Base-by-base conservation (phyloP, 495 filamentous ascomycete genomes). In the Cryomyces minteri region DNA sequence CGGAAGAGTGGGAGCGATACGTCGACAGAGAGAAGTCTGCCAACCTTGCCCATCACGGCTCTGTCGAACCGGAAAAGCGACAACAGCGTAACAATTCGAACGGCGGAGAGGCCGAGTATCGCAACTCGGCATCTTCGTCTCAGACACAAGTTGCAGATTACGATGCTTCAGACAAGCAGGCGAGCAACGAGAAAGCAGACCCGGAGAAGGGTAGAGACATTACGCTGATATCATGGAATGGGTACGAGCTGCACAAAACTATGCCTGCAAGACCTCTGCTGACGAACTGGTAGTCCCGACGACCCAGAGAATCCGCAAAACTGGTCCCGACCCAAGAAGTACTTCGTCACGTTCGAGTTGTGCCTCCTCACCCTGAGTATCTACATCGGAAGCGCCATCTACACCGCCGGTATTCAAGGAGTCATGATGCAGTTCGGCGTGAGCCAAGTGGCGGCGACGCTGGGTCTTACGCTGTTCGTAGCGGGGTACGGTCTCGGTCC, bases 381-480 rank as follows among this genome's bases (percentile, higher is more conserved):
- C 42, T 70, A 72, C 54, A 66, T 67, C 40, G 68, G 68, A 12
- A 61, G 55, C 33, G 56, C 68, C 4, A 69, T 72, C 41, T 70
- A 65, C 55, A 56, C 61, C 0, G 57, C 68, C 14, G 55, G 65
- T 12, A 55, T 56, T 7, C 25, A 25, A 6, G 55, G 46, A 31
- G 57, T 74, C 28, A 56, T 58, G 9, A 39, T 55, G 29, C 49
- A 61, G 34, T 75, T 75, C 44, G 59, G 61, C 8, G 69, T 74
- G 11, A 63, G 57, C 48, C 49, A 58, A 12, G 63, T 66, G 1
- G 67, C 64, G 5, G 67, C 67, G 0, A 65, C 62, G 0, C 60
- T 74, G 1, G 72, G 70, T 6, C 53, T 75, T 29, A 65, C 69
- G 4, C 54, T 73, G 4, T 75, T 69, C 45, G 69, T 74, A 11